These are phyloP conservation scores for Cystoderma amianthinum DNA, from an alignment of 768 basidiomycete species.

Conservation along the genomic window DNA sequence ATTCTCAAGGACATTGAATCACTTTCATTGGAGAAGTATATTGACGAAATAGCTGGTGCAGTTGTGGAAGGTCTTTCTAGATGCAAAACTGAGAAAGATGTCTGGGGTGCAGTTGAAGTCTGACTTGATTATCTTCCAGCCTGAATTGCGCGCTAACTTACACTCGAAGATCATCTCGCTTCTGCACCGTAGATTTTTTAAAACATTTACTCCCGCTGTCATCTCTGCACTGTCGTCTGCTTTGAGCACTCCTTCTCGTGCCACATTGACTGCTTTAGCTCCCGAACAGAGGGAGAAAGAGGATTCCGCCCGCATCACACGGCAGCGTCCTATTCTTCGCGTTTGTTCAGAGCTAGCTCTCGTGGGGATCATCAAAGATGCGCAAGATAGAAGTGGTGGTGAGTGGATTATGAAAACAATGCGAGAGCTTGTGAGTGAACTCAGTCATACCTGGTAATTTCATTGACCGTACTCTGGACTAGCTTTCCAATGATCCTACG, in stretches of 20 bases:
- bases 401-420: constrained; percentile 88
- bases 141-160: constrained; percentile 2
- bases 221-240: constrained; percentile 50
- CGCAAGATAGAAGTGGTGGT: constrained; percentile 62
- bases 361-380: constrained; percentile 76
- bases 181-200: constrained; percentile 82
- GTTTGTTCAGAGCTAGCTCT: constrained; percentile 88
- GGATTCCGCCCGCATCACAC: constrained; percentile 67
- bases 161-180: constrained; percentile 71
- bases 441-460: neutral
- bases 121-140: too few relatives aligned
- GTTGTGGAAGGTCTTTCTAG: constrained; percentile 77
- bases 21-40: constrained; percentile 89
- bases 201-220: constrained; percentile 70
- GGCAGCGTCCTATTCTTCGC: constrained; percentile 81
- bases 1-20: constrained; percentile 90
- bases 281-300: constrained; percentile 91
- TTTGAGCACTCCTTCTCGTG: constrained; percentile 52
- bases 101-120: constrained; percentile 92
- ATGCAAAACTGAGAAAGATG: constrained; percentile 91
- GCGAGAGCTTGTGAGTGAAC: constrained; percentile 63
- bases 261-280: constrained; percentile 46
- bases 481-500: constrained; percentile 86
- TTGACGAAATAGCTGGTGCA: constrained; percentile 90
- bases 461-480: neutral